Evolutionary conservation across 257 asterid genomes (phyloP).

Genomic region (Asclepias syriaca): DNA sequence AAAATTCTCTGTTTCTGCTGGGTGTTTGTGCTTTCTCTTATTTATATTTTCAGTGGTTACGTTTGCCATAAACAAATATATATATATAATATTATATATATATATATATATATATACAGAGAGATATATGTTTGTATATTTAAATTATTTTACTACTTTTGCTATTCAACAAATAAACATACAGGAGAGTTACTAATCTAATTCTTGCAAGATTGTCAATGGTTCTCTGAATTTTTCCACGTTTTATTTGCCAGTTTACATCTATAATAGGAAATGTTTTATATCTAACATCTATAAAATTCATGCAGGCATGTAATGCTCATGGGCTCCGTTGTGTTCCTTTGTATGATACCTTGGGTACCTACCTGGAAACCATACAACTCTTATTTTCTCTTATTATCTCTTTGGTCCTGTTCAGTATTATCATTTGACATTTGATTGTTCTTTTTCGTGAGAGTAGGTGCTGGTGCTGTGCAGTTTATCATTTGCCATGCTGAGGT

Average conservation of each 20-base stretch:
- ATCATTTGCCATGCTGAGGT: slow-evolving; percentile 95
- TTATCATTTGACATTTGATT: slow-evolving; percentile 14
- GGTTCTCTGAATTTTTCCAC: background rate
- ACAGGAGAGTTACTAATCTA: background rate
- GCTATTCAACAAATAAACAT: background rate
- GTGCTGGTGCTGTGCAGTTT: slow-evolving; percentile 95
- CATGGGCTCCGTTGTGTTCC: slow-evolving; percentile 92
- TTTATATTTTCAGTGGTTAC: background rate
- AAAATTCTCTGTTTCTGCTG: background rate
- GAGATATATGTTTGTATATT: too few species aligned
- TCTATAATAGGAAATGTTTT: background rate
- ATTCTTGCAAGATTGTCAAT: background rate
- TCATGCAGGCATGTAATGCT: slow-evolving; percentile 94
- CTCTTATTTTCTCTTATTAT: slow-evolving; percentile 4
- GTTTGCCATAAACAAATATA: background rate
- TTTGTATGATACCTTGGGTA: slow-evolving; percentile 91
- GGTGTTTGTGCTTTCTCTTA: slow-evolving; percentile 12
- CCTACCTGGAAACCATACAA: slow-evolving; percentile 13
- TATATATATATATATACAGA: too few species aligned
- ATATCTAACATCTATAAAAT: slow-evolving; percentile 19
- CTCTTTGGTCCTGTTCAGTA: background rate
- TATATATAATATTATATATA: too few species aligned
- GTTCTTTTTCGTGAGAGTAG: slow-evolving; percentile 38
- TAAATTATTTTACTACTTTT: background rate
- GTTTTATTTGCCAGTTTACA: background rate